A percentile compares a stretch with the other conserved stretches of the same genome.
Conservation (phyloP, 2,329 filamentous ascomycete species). For the Byssoonygena ceratinophila region DNA sequence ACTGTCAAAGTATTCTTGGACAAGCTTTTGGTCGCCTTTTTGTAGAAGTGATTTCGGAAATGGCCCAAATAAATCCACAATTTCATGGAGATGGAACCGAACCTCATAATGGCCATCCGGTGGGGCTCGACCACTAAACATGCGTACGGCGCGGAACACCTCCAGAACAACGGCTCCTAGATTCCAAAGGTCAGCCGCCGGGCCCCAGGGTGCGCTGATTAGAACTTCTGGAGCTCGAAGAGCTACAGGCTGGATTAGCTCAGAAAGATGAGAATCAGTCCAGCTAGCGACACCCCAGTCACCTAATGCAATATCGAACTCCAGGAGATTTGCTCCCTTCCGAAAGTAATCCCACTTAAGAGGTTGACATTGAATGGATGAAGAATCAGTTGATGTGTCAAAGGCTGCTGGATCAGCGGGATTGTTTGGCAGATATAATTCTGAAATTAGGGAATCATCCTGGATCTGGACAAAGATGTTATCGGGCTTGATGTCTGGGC, state of each 20-base stretch:
- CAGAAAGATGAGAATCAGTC: constrained; percentile 18
- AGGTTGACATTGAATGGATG: constrained; percentile 4
- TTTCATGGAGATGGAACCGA: constrained; percentile 1
- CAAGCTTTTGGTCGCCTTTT: constrained; percentile 9
- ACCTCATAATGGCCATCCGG: constrained; percentile 13
- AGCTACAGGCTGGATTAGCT: constrained; percentile 20
- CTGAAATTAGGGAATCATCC: constrained; percentile 11
- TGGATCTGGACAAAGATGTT: constrained; percentile 21
- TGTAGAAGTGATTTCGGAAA: constrained; percentile 11
- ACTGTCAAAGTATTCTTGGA: constrained; percentile 10
- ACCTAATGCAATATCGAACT: constrained; percentile 19
- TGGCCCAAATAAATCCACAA: constrained; percentile 14
- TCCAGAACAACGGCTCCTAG: constrained; percentile 17
- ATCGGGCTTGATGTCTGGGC: constrained; percentile 20
- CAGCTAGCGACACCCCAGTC: constrained; percentile 23
- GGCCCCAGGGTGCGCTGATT: constrained; percentile 21
- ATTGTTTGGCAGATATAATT: constrained; percentile 12
- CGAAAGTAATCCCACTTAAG: constrained; percentile 13
- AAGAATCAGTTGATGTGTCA: constrained; percentile 7
- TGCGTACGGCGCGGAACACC: constrained; percentile 15
- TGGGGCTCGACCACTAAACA: constrained; percentile 11
- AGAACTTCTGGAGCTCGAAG: constrained; percentile 25
- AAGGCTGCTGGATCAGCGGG: constrained; percentile 9
- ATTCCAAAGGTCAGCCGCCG: constrained; percentile 24
- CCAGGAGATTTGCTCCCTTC: constrained; percentile 8